Evolutionary conservation across 495 filamentous ascomycete species (phyloP).

Genomic region (Xylaria curta): DNA sequence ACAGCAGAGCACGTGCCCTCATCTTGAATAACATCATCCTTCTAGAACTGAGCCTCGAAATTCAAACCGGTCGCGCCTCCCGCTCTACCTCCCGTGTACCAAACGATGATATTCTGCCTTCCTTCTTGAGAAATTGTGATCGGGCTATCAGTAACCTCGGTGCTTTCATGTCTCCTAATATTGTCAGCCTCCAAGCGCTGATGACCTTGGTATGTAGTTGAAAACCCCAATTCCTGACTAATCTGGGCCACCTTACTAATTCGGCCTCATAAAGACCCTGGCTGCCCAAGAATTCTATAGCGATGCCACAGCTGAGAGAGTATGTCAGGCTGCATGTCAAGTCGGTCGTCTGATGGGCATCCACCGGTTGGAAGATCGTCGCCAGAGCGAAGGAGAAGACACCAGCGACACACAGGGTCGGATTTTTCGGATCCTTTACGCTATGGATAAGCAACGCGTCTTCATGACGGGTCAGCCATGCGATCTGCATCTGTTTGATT

Average conservation of each 20-base stretch:
- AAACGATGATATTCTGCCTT: conserved; percentile 29
- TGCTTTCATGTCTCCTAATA: conserved; percentile 18
- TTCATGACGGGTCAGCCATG: conserved; percentile 31
- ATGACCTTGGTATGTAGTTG: conserved; percentile 27
- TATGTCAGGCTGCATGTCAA: conserved; percentile 31
- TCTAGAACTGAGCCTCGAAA: conserved; percentile 29
- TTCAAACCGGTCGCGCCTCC: conserved; percentile 21
- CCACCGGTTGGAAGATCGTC: conserved; percentile 11
- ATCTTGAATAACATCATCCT: conserved; percentile 34
- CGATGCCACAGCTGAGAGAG: conserved; percentile 24
- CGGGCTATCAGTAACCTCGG: conserved; percentile 27
- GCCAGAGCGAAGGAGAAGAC: not conserved
- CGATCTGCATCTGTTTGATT: conserved; percentile 31
- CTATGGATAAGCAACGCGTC: conserved; percentile 30
- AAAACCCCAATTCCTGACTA: not conserved
- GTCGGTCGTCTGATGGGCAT: conserved; percentile 29
- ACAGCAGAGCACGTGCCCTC: conserved; percentile 21
- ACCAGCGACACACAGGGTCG: conserved; percentile 6
- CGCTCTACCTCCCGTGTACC: conserved; percentile 17
- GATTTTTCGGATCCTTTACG: conserved; percentile 31
- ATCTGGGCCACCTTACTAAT: not conserved
- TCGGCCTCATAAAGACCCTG: conserved; percentile 12
- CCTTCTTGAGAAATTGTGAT: conserved; percentile 32
- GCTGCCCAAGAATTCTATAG: conserved; percentile 27
- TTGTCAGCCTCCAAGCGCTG: conserved; percentile 28